Evolutionary conservation across 2,329 filamentous ascomycete species (phyloP).

Genomic region (Biscogniauxia mediterranea): DNA sequence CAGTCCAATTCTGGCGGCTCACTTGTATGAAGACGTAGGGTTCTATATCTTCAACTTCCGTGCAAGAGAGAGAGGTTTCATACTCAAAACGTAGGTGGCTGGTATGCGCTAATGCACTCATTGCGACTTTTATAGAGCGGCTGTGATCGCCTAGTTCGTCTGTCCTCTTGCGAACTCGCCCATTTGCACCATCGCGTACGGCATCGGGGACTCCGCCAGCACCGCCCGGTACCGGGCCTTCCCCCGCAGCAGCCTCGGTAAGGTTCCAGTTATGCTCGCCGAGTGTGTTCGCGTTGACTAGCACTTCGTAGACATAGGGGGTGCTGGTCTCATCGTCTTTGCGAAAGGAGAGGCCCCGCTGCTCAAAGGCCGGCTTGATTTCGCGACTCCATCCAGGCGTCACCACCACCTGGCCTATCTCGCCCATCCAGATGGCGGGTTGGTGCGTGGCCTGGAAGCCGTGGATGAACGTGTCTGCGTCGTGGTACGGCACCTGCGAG

Average conservation of each 20-base stretch:
- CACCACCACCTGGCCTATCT: slow-evolving; percentile 45
- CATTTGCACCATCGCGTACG: slow-evolving; percentile 39
- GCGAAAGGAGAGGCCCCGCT: slow-evolving; percentile 40
- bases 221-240: slow-evolving; percentile 39
- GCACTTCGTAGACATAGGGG: slow-evolving; percentile 45
- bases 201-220: slow-evolving; percentile 37
- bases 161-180: slow-evolving; percentile 33
- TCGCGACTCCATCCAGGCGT: slow-evolving; percentile 37
- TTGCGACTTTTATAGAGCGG: slow-evolving; percentile 31
- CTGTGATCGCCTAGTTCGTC: slow-evolving; percentile 11
- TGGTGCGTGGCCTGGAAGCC: slow-evolving; percentile 51
- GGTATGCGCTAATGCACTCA: slow-evolving; percentile 43
- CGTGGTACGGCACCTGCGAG: slow-evolving; percentile 46
- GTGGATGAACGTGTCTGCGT: slow-evolving; percentile 42
- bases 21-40: slow-evolving; percentile 44
- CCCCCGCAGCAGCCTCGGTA: slow-evolving; percentile 30
- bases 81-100: slow-evolving; percentile 43
- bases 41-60: slow-evolving; percentile 4
- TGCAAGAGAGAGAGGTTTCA: slow-evolving; percentile 4
- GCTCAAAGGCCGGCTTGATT: slow-evolving; percentile 36
- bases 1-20: slow-evolving; percentile 46
- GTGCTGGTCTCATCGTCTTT: slow-evolving; percentile 44
- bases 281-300: slow-evolving; percentile 38
- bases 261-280: slow-evolving; percentile 35
- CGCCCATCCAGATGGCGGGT: slow-evolving; percentile 53